These are phyloP conservation scores for Amanita thiersii DNA, from an alignment of 768 basidiomycete genomes.

Conservation along the genomic window DNA sequence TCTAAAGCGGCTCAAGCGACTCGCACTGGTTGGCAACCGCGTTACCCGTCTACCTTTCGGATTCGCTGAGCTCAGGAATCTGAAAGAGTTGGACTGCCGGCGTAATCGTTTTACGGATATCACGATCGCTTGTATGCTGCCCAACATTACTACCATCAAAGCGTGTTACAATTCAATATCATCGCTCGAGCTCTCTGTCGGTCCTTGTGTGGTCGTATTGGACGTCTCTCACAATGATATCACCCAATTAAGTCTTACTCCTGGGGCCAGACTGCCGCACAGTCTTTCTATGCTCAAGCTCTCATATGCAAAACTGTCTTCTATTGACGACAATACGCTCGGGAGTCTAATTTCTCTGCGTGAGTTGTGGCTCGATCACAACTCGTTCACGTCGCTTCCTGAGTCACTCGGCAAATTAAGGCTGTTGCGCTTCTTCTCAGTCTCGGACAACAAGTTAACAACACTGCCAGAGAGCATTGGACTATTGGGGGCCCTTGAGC, in stretches of 20 bases:
- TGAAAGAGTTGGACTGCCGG: conserved; percentile 75
- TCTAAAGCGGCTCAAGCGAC: conserved; percentile 56
- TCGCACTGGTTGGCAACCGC: conserved; percentile 83
- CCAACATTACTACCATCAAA: conserved; percentile 54
- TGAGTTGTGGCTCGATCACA: conserved; percentile 73
- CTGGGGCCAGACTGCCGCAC: conserved; percentile 19
- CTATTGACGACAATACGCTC: conserved; percentile 68
- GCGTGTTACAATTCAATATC: conserved; percentile 83
- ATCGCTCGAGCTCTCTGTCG: conserved; percentile 71
- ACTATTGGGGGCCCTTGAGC: conserved; percentile 61
- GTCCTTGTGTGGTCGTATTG: conserved; percentile 54
- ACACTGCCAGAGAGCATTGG: conserved; percentile 73
- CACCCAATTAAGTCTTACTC: conserved; percentile 58
- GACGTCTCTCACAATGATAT: conserved; percentile 87
- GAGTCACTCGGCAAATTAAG: conserved; percentile 72
- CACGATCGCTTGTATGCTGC: conserved; percentile 57
- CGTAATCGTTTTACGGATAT: conserved; percentile 80
- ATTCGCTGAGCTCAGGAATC: conserved; percentile 43
- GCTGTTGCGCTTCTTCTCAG: conserved; percentile 66
- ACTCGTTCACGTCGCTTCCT: conserved; percentile 77
- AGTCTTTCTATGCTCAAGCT: conserved; percentile 73
- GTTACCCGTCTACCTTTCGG: conserved; percentile 64
- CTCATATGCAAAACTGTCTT: conserved; percentile 81
- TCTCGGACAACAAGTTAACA: conserved; percentile 86
- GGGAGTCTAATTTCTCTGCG: conserved; percentile 66